Conservation (phyloP, 192 early-diverging fungal genomes). For the Gamsiella multidivaricata region DNA sequence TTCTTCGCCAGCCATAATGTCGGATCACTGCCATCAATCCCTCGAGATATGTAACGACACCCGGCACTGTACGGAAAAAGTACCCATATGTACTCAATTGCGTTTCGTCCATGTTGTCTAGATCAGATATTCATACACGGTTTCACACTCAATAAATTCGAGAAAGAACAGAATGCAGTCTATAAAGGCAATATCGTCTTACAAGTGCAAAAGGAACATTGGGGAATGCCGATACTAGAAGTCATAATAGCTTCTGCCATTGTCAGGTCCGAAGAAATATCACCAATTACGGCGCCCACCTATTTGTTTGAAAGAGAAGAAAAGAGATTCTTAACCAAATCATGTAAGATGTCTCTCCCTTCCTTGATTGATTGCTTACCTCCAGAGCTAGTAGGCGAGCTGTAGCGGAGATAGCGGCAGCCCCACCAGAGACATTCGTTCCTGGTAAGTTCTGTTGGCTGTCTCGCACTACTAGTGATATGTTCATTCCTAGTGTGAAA, state of each 20-base stretch:
- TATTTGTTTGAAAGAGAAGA: neutral
- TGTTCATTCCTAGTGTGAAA: conserved; percentile 23
- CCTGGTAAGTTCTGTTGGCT: conserved; percentile 33
- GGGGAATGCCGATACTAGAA: conserved; percentile 44
- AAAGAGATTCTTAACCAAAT: neutral
- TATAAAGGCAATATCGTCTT: conserved; percentile 1
- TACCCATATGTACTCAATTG: conserved; percentile 15
- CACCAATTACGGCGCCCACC: conserved; percentile 34
- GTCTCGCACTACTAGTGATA: conserved; percentile 35
- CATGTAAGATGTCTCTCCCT: neutral
- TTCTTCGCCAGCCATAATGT: conserved; percentile 23
- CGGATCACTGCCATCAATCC: conserved; percentile 4
- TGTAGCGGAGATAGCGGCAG: conserved; percentile 37
- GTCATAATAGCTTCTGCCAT: conserved; percentile 38
- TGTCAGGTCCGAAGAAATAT: conserved; percentile 36
- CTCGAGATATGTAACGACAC: conserved; percentile 1
- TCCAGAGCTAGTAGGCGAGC: conserved; percentile 20
- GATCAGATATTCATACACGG: no score
- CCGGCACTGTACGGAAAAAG: conserved; percentile 29
- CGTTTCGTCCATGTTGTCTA: conserved; percentile 28
- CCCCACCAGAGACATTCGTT: conserved; percentile 23
- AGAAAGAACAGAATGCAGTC: neutral
- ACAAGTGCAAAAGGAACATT: conserved; percentile 48
- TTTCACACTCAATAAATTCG: no score
- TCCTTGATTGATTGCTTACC: neutral